Conservation (phyloP, 2,329 filamentous ascomycete genomes). For the Tolypocladium endophyticum region DNA sequence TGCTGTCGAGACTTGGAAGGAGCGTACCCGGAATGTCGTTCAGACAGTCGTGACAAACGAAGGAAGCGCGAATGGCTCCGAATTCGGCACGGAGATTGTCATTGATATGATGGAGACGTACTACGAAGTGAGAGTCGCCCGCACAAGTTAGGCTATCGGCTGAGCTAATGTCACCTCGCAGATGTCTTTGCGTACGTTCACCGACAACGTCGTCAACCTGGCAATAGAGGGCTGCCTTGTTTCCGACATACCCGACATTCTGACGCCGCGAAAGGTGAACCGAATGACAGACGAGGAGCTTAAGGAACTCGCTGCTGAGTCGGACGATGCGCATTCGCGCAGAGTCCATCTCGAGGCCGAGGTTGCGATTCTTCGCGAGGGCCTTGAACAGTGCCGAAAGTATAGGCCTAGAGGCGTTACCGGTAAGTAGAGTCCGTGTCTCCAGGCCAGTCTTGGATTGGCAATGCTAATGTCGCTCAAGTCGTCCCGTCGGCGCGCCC, state of each 20-base stretch:
- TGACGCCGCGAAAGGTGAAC: conserved; percentile 20
- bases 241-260: conserved; percentile 25
- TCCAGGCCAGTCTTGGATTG: neutral
- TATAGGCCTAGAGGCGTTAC: neutral
- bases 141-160: too few relatives aligned
- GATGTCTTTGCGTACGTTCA: conserved; percentile 32
- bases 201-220: conserved; percentile 36
- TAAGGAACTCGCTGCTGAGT: conserved; percentile 18
- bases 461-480: neutral
- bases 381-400: conserved; percentile 1
- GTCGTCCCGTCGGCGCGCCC: neutral
- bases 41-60: conserved; percentile 3
- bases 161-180: conserved; percentile 7
- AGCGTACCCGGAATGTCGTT: neutral
- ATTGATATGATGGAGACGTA: conserved; percentile 34
- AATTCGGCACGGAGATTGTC: conserved; percentile 25
- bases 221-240: conserved; percentile 38
- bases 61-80: conserved; percentile 1
- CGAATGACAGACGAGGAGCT: conserved; percentile 9
- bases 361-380: neutral
- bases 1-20: neutral
- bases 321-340: conserved; percentile 11
- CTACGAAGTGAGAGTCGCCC: conserved; percentile 25
- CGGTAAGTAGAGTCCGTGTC: neutral
- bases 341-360: conserved; percentile 2